Evolutionary conservation across 2,329 filamentous ascomycete genomes (phyloP).

Genomic region (Phialophora expanda): DNA sequence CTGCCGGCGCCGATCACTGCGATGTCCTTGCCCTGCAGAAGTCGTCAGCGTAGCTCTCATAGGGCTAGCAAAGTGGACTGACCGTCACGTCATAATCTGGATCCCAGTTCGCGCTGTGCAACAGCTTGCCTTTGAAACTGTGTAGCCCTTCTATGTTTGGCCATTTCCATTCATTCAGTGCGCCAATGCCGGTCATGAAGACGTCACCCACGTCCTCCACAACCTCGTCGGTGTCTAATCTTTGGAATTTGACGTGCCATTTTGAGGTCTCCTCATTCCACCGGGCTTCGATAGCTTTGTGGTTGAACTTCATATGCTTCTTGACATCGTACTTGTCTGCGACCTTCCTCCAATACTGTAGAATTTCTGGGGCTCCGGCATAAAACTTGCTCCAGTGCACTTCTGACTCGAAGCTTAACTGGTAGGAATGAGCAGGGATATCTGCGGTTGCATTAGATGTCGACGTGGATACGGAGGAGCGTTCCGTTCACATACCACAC

Average conservation of each 20-base stretch:
- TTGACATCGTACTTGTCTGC: slow-evolving; percentile 38
- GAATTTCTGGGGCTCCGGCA: slow-evolving; percentile 37
- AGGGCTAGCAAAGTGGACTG: not conserved
- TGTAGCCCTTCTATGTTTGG: slow-evolving; percentile 42
- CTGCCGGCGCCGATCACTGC: slow-evolving; percentile 42
- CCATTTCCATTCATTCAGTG: slow-evolving; percentile 60
- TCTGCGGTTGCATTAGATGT: slow-evolving; percentile 17
- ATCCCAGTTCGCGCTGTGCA: slow-evolving; percentile 45
- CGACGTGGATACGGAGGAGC: not conserved
- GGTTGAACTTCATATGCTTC: slow-evolving; percentile 41
- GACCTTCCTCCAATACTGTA: slow-evolving; percentile 36
- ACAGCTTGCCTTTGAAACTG: slow-evolving; percentile 41
- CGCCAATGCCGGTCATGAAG: slow-evolving; percentile 63
- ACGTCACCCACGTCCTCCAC: slow-evolving; percentile 54
- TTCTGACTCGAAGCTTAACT: slow-evolving; percentile 32
- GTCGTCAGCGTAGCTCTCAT: not conserved
- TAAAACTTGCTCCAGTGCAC: slow-evolving; percentile 39
- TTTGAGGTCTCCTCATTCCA: slow-evolving; percentile 38
- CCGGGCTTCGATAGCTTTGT: slow-evolving; percentile 38
- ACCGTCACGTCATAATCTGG: slow-evolving; percentile 32
- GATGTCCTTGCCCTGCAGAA: slow-evolving; percentile 35
- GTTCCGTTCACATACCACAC: slow-evolving; percentile 24
- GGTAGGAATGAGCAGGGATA: slow-evolving; percentile 36
- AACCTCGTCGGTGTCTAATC: slow-evolving; percentile 30
- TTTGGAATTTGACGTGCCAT: slow-evolving; percentile 37